These are phyloP conservation scores for Angophora floribunda DNA, from an alignment of 345 rosid genomes.

Conservation along the genomic window DNA sequence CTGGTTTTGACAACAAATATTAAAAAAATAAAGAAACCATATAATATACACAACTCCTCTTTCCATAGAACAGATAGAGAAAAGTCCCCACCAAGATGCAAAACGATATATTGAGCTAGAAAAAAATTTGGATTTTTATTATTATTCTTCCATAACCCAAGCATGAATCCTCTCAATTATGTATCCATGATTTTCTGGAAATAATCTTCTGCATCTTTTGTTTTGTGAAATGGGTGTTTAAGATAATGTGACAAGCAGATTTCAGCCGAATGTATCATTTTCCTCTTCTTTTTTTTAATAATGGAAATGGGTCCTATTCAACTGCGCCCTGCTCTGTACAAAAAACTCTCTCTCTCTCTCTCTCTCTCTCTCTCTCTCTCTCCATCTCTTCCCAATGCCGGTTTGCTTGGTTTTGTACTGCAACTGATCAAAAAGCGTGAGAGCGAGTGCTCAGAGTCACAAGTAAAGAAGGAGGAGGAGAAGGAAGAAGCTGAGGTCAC, in stretches of 20 bases:
- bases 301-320: not conserved
- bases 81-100: not conserved
- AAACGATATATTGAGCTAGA: not conserved
- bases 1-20: not conserved
- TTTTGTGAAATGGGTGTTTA: not conserved
- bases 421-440: not conserved
- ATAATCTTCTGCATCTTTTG: not conserved
- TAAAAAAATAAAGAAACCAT: not conserved
- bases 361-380: not conserved
- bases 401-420: not conserved
- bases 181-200: not conserved
- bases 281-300: not conserved
- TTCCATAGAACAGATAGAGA: not conserved
- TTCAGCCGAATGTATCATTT: not conserved
- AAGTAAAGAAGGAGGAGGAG: not conserved
- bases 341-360: no score
- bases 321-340: not conserved
- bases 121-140: not conserved
- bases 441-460: not conserved
- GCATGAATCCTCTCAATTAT: not conserved
- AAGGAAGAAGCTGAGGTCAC: not conserved
- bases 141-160: not conserved
- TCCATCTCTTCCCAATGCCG: not conserved
- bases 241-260: not conserved
- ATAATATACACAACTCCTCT: not conserved